These are phyloP conservation scores for Eimeria necatrix DNA, from an alignment of 169 alveolate genomes.

Conservation along the genomic window DNA sequence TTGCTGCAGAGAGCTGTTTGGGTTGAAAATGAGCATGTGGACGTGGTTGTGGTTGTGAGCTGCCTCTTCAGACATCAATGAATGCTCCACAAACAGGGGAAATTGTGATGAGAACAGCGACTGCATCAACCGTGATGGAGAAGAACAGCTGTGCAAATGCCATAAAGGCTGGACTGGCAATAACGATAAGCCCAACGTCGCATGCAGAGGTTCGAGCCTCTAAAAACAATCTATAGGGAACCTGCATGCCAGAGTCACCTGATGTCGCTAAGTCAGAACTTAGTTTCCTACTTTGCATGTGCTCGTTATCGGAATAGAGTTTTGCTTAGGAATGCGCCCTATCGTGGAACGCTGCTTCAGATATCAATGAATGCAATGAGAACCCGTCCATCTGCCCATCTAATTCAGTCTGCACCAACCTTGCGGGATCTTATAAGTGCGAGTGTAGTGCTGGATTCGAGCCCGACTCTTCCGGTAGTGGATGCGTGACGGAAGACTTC, in stretches of 20 bases:
- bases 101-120: constrained; percentile 73
- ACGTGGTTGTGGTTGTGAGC: background rate
- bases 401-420: constrained; percentile 79
- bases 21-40: no score
- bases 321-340: no score
- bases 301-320: no score
- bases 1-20: no score
- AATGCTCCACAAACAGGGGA: constrained; percentile 68
- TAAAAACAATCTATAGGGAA: no score
- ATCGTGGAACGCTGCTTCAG: background rate
- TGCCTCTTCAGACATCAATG: constrained; percentile 74
- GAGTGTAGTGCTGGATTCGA: constrained; percentile 78
- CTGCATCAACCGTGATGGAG: constrained; percentile 78
- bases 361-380: constrained; percentile 79
- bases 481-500: constrained; percentile 65
- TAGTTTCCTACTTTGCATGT: no score
- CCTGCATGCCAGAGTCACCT: no score
- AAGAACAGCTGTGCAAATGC: constrained; percentile 62
- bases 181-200: constrained; percentile 76
- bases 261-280: no score
- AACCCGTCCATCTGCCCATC: constrained; percentile 61
- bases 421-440: constrained; percentile 80
- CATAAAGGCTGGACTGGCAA: constrained; percentile 77
- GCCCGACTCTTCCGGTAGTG: constrained; percentile 65
- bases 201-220: constrained; percentile 68